A percentile compares a stretch with the other conserved stretches of the same genome.
Conservation (phyloP, 169 alveolate species). For the Blepharisma undulans region DNA sequence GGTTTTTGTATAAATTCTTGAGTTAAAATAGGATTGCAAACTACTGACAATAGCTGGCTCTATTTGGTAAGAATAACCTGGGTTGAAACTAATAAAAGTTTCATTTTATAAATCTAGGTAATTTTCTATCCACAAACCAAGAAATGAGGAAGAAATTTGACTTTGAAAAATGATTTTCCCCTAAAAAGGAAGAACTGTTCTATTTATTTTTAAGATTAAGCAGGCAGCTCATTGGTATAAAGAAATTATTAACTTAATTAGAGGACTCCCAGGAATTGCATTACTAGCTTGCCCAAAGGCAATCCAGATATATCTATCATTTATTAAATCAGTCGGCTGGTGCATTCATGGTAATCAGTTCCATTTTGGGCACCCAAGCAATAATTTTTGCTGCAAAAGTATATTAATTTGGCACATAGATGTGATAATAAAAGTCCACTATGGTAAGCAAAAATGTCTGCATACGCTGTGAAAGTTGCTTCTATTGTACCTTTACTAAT, state of each 20-base stretch:
- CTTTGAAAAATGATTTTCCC: no score
- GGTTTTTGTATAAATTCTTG: not conserved
- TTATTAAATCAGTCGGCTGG: conserved; percentile 69
- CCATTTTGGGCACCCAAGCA: conserved; percentile 83
- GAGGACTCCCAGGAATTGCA: not conserved
- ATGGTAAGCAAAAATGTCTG: conserved; percentile 74
- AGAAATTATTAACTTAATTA: not conserved
- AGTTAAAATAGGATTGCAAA: no score
- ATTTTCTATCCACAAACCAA: no score
- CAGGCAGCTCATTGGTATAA: no score
- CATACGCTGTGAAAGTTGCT: conserved; percentile 70
- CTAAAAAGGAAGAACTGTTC: no score
- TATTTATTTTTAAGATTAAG: no score
- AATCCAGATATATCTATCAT: conserved; percentile 35
- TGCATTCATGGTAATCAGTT: conserved; percentile 72
- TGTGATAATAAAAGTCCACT: conserved; percentile 82
- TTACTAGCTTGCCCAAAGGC: conserved; percentile 35
- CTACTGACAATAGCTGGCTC: no score
- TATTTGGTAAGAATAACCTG: no score
- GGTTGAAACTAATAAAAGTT: no score
- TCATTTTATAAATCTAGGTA: no score
- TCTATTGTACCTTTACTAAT: conserved; percentile 43
- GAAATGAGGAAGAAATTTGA: no score
- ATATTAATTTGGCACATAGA: conserved; percentile 71
- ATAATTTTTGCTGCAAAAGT: conserved; percentile 86